Percentiles rank a stretch among this genome's conserved stretches.
phyloP scores from a whole-genome alignment of 2,329 filamentous ascomycete species.

The Sarocladium kiliense region DNA sequence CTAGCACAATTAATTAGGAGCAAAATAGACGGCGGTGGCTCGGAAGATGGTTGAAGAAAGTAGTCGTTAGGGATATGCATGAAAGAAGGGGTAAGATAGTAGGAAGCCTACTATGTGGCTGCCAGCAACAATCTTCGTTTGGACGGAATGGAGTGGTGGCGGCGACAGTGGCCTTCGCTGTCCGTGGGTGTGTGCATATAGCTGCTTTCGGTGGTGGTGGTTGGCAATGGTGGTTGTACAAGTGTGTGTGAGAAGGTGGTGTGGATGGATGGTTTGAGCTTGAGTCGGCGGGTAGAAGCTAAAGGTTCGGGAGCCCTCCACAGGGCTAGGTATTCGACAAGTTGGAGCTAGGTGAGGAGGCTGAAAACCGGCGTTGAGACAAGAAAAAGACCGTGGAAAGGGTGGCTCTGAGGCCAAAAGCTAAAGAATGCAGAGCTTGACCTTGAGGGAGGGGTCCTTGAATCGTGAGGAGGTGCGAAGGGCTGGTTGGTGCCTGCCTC shows the following conservation, averaged over 20 bases:
- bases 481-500: no score
- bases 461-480: no score
- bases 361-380: neutral
- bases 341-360: no score
- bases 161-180: neutral
- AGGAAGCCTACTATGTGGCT: neutral
- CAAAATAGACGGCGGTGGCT: neutral
- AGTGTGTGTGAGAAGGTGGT: neutral
- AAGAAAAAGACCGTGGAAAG: no score
- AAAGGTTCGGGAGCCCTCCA: neutral
- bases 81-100: slow-evolving; percentile 4
- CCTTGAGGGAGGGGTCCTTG: no score
- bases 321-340: neutral
- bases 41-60: neutral
- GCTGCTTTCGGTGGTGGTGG: slow-evolving; percentile 2
- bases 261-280: slow-evolving; percentile 5
- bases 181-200: slow-evolving; percentile 4
- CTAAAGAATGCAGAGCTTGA: no score
- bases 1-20: neutral
- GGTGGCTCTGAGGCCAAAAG: no score
- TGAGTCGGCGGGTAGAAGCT: neutral
- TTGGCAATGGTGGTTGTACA: neutral
- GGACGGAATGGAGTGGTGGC: neutral
- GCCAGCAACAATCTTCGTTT: neutral
- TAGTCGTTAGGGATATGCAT: slow-evolving; percentile 1